phyloP scores from a whole-genome alignment of 805 yeast species.

The Saccharomycopsis javanensis region DNA sequence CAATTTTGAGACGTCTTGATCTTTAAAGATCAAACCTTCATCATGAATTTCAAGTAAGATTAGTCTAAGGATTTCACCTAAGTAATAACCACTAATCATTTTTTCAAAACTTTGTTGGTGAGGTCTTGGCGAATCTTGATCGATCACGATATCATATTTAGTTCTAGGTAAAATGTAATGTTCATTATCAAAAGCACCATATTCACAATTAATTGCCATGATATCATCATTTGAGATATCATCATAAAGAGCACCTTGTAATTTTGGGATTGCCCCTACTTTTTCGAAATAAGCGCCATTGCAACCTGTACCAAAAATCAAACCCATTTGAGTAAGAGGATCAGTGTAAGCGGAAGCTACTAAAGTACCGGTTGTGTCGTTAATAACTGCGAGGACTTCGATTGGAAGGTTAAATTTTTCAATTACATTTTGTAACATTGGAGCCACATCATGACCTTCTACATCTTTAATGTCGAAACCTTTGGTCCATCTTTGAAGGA shows the following conservation, averaged over 20 bases:
- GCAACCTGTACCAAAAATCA: slow-evolving; percentile 95
- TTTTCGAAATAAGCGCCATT: slow-evolving; percentile 92
- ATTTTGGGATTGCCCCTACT: slow-evolving; percentile 65
- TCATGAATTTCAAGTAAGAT: slow-evolving; percentile 62
- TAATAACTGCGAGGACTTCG: slow-evolving; percentile 82
- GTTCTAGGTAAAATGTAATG: slow-evolving; percentile 79
- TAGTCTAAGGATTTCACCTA: slow-evolving; percentile 86
- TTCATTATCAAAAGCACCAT: slow-evolving; percentile 95
- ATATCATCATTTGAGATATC: slow-evolving; percentile 57
- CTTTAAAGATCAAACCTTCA: slow-evolving; percentile 56
- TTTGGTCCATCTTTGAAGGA: slow-evolving; percentile 93
- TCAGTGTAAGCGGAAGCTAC: slow-evolving; percentile 93
- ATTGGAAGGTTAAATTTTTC: slow-evolving; percentile 60
- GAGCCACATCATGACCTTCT: slow-evolving; percentile 91
- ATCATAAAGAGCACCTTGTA: slow-evolving; percentile 55
- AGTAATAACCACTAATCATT: slow-evolving; percentile 94
- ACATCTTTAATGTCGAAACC: slow-evolving; percentile 91
- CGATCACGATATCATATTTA: slow-evolving; percentile 73
- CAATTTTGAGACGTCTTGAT: slow-evolving; percentile 59
- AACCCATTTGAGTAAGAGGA: slow-evolving; percentile 83
- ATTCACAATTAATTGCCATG: slow-evolving; percentile 97
- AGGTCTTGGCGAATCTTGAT: slow-evolving; percentile 85
- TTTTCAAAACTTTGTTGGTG: slow-evolving; percentile 94
- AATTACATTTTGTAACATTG: slow-evolving; percentile 75
- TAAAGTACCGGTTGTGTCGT: slow-evolving; percentile 95